Conservation (phyloP, 257 asterid species). For the Marsdenia floribunda region DNA sequence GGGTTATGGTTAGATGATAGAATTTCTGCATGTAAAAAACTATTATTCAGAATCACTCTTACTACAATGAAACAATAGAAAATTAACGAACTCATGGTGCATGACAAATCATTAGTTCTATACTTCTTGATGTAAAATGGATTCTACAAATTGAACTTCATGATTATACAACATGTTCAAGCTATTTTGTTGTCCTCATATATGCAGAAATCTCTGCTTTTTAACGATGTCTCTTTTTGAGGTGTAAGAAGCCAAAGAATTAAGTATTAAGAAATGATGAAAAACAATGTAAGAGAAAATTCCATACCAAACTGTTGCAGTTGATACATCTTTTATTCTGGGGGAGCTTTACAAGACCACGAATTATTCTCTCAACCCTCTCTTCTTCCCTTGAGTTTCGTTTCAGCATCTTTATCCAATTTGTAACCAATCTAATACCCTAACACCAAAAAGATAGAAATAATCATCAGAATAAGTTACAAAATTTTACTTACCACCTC, state of each 20-base stretch:
- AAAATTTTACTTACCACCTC: not conserved
- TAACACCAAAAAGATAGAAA: not conserved
- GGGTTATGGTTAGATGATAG: not conserved
- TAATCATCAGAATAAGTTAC: not conserved
- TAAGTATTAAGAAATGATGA: not conserved
- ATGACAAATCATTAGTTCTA: not conserved
- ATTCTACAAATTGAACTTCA: not conserved
- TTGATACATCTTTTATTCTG: constrained; percentile 80
- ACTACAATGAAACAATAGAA: not conserved
- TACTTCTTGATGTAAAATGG: not conserved
- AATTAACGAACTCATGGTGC: not conserved
- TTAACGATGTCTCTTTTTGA: not conserved
- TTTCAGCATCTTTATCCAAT: constrained; percentile 44
- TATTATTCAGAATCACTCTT: not conserved
- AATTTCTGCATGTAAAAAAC: not conserved
- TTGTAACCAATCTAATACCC: constrained; percentile 9
- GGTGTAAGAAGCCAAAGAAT: not conserved
- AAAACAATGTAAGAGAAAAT: not conserved
- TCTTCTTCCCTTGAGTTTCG: constrained; percentile 54
- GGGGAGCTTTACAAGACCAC: constrained; percentile 66
- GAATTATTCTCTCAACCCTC: constrained; percentile 58
- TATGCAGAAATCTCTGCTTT: not conserved
- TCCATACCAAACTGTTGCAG: constrained; percentile 71
- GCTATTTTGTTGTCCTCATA: not conserved
- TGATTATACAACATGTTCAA: not conserved